Evolutionary conservation across 495 filamentous ascomycete species (phyloP).

Genomic region (Daldinia caldariorum): DNA sequence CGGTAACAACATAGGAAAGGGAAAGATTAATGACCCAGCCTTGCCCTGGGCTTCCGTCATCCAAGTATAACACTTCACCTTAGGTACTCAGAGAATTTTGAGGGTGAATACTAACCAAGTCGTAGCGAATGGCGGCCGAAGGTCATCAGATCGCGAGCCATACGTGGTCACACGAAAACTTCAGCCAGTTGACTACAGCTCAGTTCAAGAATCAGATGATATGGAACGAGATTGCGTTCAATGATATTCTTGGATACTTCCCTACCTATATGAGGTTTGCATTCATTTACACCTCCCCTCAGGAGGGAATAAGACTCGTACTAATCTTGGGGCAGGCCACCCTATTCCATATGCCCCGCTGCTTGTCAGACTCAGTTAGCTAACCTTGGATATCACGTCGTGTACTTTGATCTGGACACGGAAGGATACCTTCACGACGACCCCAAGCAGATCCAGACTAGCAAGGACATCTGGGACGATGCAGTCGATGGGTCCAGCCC

Average conservation of each 20-base stretch:
- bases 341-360: constrained; percentile 75
- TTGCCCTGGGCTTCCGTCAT: constrained; percentile 70
- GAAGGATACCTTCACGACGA: constrained; percentile 76
- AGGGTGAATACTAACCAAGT: constrained; percentile 39
- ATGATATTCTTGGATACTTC: constrained; percentile 81
- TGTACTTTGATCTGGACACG: constrained; percentile 82
- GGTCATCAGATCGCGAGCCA: constrained; percentile 90
- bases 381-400: constrained; percentile 76
- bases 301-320: neutral
- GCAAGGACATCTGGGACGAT: constrained; percentile 76
- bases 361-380: constrained; percentile 70
- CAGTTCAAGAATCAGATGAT: constrained; percentile 74
- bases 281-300: neutral
- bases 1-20: constrained; percentile 78
- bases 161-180: constrained; percentile 86
- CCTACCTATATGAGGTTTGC: constrained; percentile 80
- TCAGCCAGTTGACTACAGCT: constrained; percentile 61
- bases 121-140: constrained; percentile 67
- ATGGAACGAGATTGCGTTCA: constrained; percentile 82
- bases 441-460: constrained; percentile 68
- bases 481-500: constrained; percentile 61
- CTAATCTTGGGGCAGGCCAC: constrained; percentile 60
- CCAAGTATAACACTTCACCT: constrained; percentile 48
- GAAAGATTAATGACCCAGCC: constrained; percentile 69
- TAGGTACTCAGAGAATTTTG: neutral